A percentile compares a stretch with the other conserved stretches of the same genome.
These are phyloP conservation scores for Leccinum griseonigrum DNA, from an alignment of 1,284 basidiomycete species.

Conservation along the genomic window DNA sequence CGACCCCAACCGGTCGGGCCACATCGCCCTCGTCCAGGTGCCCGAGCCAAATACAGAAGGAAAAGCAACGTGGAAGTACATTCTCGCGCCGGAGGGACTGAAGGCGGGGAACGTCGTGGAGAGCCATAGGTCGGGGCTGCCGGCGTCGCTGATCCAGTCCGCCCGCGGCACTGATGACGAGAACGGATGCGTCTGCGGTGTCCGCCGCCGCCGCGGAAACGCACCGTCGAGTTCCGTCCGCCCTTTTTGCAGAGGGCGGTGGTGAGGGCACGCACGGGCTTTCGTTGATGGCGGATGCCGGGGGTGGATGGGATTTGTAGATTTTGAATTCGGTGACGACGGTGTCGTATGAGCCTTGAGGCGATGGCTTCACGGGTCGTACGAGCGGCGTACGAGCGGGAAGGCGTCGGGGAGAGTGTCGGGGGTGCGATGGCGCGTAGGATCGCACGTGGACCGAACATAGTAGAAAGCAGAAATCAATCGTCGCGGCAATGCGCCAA, in stretches of 20 bases:
- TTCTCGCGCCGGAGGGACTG: conserved; percentile 89
- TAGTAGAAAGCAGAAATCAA: conserved; percentile 1
- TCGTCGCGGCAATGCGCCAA: too few species aligned
- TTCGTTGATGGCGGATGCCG: conserved; percentile 79
- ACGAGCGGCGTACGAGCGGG: conserved; percentile 37
- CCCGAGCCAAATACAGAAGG: conserved; percentile 50
- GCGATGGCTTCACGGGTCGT: conserved; percentile 24
- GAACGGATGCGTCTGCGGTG: conserved; percentile 82
- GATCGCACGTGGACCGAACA: conserved; percentile 21
- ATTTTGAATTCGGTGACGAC: conserved; percentile 75
- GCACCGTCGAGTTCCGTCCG: conserved; percentile 80
- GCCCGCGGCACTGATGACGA: conserved; percentile 37
- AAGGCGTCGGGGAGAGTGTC: not conserved
- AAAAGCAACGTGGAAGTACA: conserved; percentile 72
- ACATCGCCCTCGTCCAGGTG: conserved; percentile 85
- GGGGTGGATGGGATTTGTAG: conserved; percentile 84
- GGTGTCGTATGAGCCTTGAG: conserved; percentile 22
- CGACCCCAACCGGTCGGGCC: conserved; percentile 91
- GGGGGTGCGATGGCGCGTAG: conserved; percentile 11
- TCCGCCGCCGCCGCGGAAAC: conserved; percentile 82
- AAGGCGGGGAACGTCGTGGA: conserved; percentile 87
- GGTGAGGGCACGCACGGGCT: conserved; percentile 84
- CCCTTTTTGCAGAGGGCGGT: conserved; percentile 81
- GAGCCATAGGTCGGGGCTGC: conserved; percentile 83
- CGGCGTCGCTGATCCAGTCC: conserved; percentile 72